Evolutionary conservation across 2,329 filamentous ascomycete species (phyloP), one percentile per base, ranked within the genome.

Genomic region (Lecanicillium sp.): DNA sequence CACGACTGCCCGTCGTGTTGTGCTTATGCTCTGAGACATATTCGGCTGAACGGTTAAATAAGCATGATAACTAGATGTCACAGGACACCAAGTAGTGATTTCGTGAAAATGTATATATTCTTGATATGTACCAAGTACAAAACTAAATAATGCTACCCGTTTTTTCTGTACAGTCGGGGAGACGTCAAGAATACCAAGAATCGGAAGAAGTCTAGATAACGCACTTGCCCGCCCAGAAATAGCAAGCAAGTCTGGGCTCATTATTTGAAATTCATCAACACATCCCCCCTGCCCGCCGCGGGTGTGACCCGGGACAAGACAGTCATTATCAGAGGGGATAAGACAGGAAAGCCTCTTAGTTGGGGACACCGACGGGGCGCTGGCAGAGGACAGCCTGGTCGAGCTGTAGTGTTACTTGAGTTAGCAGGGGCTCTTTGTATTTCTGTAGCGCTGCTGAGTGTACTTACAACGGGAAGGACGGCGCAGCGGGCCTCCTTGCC

Each of bases 141-240:
- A 41, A 10, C 17, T 24, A 62, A 48, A 51, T 57, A 3, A 3
- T 17, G 6, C 7, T 3, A 21, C 19, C 27, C 35, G n/a, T n/a
- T n/a, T 24, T 10, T 33, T n/a, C 32, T 20, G 35, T 39, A 46
- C 43, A 38, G 9, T 30, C n/a, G 14, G 26, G 24, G 11, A 10
- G 27, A 19, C 6, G 26, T n/a, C n/a, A 17, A 37, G n/a, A 17
- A 36, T 14, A 24, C n/a, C 7, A 39, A 23, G 8, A 23, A 29
- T 32, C 23, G 29, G 10, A n/a, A 10, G 21, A 44, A 37, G 23
- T 21, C 26, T 14, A 19, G 6, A 27, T 11, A 24, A 20, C 9
- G 19, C 20, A 29, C 17, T 36, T 10, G 11, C 21, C 14, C 32
- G 37, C 15, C 32, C 2, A 5, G 20, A 6, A 20, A 20, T 3